Conservation (phyloP, 75 land plant species). For the Picea glauca region DNA sequence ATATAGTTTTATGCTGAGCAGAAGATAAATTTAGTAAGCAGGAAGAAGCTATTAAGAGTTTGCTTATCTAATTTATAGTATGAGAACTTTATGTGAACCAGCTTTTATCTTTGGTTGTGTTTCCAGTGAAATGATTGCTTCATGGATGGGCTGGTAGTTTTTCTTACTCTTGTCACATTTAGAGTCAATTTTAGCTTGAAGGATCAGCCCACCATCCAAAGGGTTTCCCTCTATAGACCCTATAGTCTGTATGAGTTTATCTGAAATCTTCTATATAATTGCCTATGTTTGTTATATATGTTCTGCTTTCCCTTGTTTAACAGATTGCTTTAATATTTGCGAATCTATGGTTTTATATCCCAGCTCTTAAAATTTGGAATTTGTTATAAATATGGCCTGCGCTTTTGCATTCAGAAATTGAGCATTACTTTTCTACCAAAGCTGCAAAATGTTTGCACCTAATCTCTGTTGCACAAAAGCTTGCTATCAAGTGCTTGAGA, state of each 20-base stretch:
- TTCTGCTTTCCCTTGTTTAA: background rate
- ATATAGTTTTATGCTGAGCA: background rate
- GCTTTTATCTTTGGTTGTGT: background rate
- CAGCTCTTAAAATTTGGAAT: too few species aligned
- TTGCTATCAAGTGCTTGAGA: background rate
- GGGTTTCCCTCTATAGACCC: background rate
- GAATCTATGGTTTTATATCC: background rate
- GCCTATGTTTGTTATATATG: too few species aligned
- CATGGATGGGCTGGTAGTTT: background rate
- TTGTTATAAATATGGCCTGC: too few species aligned
- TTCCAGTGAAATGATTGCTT: background rate
- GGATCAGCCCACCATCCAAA: background rate
- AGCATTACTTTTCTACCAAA: background rate
- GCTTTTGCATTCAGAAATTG: too few species aligned
- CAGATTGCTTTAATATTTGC: background rate
- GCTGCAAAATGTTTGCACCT: background rate
- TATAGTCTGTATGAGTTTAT: background rate
- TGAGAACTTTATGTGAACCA: background rate
- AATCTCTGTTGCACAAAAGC: background rate
- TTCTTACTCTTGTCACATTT: background rate
- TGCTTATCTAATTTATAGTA: background rate
- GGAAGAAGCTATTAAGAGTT: background rate
- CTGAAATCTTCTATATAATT: background rate
- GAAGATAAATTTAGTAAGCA: background rate
- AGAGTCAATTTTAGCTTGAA: background rate